phyloP scores from a whole-genome alignment of 768 basidiomycete species.

The Pleurotus salmoneostramineus region DNA sequence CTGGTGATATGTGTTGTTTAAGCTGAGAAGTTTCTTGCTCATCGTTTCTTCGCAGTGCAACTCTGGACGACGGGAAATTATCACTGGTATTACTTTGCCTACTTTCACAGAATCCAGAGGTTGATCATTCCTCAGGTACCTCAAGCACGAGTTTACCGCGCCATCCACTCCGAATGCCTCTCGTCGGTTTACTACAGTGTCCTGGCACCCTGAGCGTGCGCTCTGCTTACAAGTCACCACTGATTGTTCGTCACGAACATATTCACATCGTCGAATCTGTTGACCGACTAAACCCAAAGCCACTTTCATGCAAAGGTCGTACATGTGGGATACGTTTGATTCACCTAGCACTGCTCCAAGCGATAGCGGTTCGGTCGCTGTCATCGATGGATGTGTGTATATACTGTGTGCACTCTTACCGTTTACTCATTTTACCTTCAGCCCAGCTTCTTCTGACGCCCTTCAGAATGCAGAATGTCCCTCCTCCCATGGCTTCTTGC shows the following conservation, averaged over 20 bases:
- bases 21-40: neutral
- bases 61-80: conserved; percentile 95
- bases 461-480: conserved; percentile 90
- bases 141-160: conserved; percentile 83
- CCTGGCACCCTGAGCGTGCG: conserved; percentile 87
- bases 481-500: conserved; percentile 94
- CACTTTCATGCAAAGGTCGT: conserved; percentile 53
- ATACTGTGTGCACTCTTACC: neutral
- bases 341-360: conserved; percentile 57
- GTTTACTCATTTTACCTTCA: conserved; percentile 22
- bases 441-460: conserved; percentile 82
- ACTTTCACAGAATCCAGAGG: neutral
- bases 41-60: conserved; percentile 55
- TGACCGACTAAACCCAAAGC: conserved; percentile 26
- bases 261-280: neutral
- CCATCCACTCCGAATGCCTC: conserved; percentile 26
- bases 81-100: conserved; percentile 59
- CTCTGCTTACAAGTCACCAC: conserved; percentile 65
- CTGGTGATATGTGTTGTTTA: conserved; percentile 46
- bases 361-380: conserved; percentile 84
- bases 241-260: conserved; percentile 37
- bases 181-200: conserved; percentile 64
- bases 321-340: conserved; percentile 75
- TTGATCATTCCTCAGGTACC: conserved; percentile 54
- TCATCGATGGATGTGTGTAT: conserved; percentile 80